Evolutionary conservation across 2,329 filamentous ascomycete species (phyloP).

Genomic region (Ceratocystis cubensis): DNA sequence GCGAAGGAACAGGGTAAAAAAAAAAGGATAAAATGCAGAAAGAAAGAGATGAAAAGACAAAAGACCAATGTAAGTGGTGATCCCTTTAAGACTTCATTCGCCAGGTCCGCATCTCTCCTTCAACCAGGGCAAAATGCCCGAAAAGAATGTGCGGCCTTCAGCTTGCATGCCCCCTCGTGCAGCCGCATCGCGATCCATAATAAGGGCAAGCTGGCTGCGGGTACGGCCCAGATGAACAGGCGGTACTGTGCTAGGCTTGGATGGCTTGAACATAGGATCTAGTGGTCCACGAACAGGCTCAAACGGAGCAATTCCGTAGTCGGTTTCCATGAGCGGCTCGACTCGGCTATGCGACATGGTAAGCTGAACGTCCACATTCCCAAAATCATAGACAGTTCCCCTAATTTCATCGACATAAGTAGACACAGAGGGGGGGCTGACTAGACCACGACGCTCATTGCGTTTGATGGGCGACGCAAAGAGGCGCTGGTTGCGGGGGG

Average conservation of each 20-base stretch:
- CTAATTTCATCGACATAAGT: slow-evolving; percentile 33
- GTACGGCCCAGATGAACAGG: slow-evolving; percentile 42
- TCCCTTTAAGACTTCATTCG: neutral
- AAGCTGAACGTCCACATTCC: slow-evolving; percentile 25
- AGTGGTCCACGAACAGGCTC: slow-evolving; percentile 25
- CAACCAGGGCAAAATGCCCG: slow-evolving; percentile 12
- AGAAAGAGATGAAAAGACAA: neutral
- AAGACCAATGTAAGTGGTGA: neutral
- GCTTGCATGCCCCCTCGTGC: slow-evolving; percentile 4
- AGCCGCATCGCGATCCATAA: slow-evolving; percentile 42
- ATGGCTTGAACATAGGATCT: slow-evolving; percentile 36
- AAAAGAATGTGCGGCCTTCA: slow-evolving; percentile 10
- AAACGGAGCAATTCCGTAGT: slow-evolving; percentile 25
- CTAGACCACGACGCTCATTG: neutral
- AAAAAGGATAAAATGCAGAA: neutral
- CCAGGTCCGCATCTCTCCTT: neutral
- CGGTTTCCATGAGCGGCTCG: slow-evolving; percentile 20
- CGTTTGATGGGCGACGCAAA: slow-evolving; percentile 16
- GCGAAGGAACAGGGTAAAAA: neutral
- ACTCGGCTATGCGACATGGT: slow-evolving; percentile 15
- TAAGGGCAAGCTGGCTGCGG: slow-evolving; percentile 47
- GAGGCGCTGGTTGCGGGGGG: slow-evolving; percentile 7
- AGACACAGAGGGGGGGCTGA: slow-evolving; percentile 20
- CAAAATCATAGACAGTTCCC: slow-evolving; percentile 35
- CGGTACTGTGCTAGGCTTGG: slow-evolving; percentile 35